Conservation (phyloP, 2,329 filamentous ascomycete species). For the Chaetomium olivaceum region DNA sequence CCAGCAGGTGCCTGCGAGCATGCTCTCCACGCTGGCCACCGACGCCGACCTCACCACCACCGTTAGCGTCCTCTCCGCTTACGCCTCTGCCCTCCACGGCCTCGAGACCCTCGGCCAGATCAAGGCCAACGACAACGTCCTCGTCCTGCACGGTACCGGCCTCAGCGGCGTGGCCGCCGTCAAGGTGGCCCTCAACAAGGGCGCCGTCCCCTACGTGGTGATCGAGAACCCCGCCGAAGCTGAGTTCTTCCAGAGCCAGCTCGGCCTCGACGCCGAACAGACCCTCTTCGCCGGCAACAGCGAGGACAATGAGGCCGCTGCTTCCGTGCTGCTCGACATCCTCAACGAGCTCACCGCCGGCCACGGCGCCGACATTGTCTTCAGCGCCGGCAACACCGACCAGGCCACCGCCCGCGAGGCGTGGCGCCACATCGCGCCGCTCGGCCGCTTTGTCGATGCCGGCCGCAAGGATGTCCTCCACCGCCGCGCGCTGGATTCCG, state of each 20-base stretch:
- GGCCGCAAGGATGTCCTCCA: not conserved
- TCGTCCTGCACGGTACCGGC: conserved; percentile 15
- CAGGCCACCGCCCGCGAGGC: conserved; percentile 1
- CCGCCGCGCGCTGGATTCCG: not conserved
- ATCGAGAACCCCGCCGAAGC: not conserved
- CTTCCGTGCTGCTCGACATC: not conserved
- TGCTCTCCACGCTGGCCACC: conserved; percentile 29
- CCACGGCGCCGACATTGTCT: conserved; percentile 10
- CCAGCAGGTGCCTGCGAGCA: conserved; percentile 23
- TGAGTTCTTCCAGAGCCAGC: not conserved
- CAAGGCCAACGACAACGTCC: conserved; percentile 28
- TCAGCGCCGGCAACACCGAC: conserved; percentile 6
- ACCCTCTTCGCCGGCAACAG: not conserved
- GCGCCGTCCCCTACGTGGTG: not conserved
- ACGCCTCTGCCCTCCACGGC: conserved; percentile 32
- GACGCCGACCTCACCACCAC: conserved; percentile 18
- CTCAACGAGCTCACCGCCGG: not conserved
- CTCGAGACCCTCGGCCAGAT: conserved; percentile 30
- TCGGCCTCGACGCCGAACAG: not conserved
- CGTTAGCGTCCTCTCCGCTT: conserved; percentile 25
- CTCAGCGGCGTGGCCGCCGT: not conserved
- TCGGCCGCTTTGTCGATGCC: conserved; percentile 13
- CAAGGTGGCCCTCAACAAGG: not conserved
- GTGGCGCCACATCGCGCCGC: conserved; percentile 13
- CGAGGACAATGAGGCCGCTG: not conserved